Evolutionary conservation across 768 basidiomycete genomes (phyloP), one percentile per base, ranked within the genome.

Genomic region (Fistulinella prunicolor): DNA sequence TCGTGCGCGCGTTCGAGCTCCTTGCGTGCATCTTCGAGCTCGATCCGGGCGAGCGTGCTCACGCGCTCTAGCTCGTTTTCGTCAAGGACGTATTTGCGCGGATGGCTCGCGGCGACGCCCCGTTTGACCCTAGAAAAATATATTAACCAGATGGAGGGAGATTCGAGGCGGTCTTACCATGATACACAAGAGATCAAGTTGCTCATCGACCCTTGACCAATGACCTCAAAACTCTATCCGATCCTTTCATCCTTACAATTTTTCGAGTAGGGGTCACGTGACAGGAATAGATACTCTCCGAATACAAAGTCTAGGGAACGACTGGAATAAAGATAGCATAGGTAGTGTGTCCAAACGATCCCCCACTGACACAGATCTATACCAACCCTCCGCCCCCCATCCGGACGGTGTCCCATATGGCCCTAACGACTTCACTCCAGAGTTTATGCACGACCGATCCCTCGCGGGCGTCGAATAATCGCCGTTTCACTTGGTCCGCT

Each of bases 41-140:
- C 87, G 48, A 93, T 87, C 44, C 82, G 73, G 13, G 94, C 92
- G 21, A 99, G 78, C 19, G 85, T 77, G 56, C 91, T 92, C 42
- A 98, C 90, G 21, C 96, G 82, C 61, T 87, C 82, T 12, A 98
- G 75, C 68, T 99, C 96, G 43, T 80, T 72, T 61, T 94, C 90
- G 61, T 96, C 92, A 24, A 98, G 82, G 43, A 87, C 77, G 67
- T 98, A 98, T 73, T 89, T 92, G 61, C 73, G 70, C 2, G 96
- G 95, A 55, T 93, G 78, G 38, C 76, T 77, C 3, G 76, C 72
- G 3, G 94, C 74, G 16, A 83, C 80, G 9, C 96, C 94, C 44
- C 88, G 79, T 53, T 82, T 82, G 22, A 96, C 86, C 92, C 82
- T 83, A 26, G 4, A 14, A 49, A 52, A 47, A 12, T 36, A 16